phyloP scores from a whole-genome alignment of 2,329 filamentous ascomycete species.

The Thermothelomyces thermophilus region DNA sequence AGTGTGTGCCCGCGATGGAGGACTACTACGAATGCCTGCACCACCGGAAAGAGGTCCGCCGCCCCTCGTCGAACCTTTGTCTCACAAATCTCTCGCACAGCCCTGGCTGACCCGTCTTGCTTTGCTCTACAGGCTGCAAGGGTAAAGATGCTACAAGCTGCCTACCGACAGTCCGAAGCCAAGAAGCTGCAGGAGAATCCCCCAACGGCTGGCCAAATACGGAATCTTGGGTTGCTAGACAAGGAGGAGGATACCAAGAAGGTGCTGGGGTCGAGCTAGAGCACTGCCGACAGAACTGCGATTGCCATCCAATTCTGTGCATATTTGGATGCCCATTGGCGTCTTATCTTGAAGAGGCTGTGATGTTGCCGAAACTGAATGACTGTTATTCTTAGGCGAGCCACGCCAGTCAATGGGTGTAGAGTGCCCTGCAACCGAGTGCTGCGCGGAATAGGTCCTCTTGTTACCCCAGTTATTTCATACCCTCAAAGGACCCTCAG shows the following conservation, averaged over 20 bases:
- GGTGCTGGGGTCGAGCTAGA: slow-evolving; percentile 37
- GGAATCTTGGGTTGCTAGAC: slow-evolving; percentile 75
- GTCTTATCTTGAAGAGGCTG: neutral
- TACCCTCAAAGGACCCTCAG: no score
- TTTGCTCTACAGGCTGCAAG: slow-evolving; percentile 59
- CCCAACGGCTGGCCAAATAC: slow-evolving; percentile 78
- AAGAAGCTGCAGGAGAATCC: slow-evolving; percentile 71
- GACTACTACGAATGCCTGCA: slow-evolving; percentile 99
- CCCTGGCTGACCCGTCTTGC: slow-evolving; percentile 8
- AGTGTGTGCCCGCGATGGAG: slow-evolving; percentile 78
- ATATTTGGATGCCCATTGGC: slow-evolving; percentile 10
- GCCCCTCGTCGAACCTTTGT: neutral
- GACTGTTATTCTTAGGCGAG: neutral
- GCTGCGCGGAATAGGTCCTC: no score
- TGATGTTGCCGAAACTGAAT: slow-evolving; percentile 2
- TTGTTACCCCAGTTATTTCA: no score
- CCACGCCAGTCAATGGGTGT: neutral
- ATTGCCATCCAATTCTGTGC: slow-evolving; percentile 12
- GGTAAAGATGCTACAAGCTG: slow-evolving; percentile 70
- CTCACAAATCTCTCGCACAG: neutral
- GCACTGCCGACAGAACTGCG: neutral
- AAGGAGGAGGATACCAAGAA: slow-evolving; percentile 74
- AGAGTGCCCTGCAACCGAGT: neutral
- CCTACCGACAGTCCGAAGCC: slow-evolving; percentile 74
- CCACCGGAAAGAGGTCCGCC: slow-evolving; percentile 89